Evolutionary conservation across 768 basidiomycete genomes (phyloP), one percentile per base, ranked within the genome.

Genomic region (Hypsizygus marmoreus): DNA sequence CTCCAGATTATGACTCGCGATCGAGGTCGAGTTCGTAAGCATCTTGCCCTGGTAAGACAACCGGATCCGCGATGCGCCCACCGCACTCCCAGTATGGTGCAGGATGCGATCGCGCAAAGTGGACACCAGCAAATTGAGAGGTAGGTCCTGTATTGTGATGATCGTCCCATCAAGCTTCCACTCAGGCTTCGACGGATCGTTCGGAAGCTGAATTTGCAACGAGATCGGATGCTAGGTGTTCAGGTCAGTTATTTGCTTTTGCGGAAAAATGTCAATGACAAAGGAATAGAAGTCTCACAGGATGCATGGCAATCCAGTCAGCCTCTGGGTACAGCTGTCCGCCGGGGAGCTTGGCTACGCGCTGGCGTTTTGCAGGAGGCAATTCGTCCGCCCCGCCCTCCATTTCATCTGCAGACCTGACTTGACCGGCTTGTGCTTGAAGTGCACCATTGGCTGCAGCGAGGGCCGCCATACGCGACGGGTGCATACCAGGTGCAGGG

Each of bases 251-350:
- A 25, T 11, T 22, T 23, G 12, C 4, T 7, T 9, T 4, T 14
- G 13, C 1, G 23, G 33, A 24, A 49, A 22, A 40, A 17, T 4
- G 33, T 40, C 11, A 47, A 45, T 45, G 13, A 43, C 43, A 45
- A 35, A 43, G 29, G 26, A 45, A 16, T 17, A 29, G 28, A 69
- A n/a, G n/a, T n/a, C 79, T 67, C 45, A 86, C 84, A 24, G 93
- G 90, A 63, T 97, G 92, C 80, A 92, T 84, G 36, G 75, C 75
- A 54, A 92, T 82, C 94, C 94, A 97, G 64, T 95, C 91, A 42
- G 81, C 76, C 58, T 93, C 94, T 6, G 91, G 79, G 65, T 95
- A 97, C 45, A 87, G 67, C 43, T 82, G 82, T 0, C 92, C 92
- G 22, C 84, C 90, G 2, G 91, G 88, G 28, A 93, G 68, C 66